Conservation (phyloP, 768 basidiomycete genomes). For the Leccinum uliginosum region DNA sequence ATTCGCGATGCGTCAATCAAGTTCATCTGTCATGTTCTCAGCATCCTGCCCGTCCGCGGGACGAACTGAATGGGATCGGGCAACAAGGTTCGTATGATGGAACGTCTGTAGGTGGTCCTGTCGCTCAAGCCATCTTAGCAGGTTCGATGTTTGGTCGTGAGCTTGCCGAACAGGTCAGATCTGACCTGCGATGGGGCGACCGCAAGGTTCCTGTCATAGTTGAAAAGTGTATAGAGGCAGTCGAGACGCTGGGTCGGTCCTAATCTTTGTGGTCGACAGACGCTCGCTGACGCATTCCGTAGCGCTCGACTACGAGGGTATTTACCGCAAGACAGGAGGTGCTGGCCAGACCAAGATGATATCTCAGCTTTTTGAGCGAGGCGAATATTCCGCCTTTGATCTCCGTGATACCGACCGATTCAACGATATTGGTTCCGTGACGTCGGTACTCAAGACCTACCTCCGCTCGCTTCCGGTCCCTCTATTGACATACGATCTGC, state of each 20-base stretch:
- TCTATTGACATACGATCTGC: slow-evolving; percentile 83
- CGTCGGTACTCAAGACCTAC: slow-evolving; percentile 95
- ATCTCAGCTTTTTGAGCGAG: slow-evolving; percentile 91
- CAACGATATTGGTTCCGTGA: slow-evolving; percentile 96
- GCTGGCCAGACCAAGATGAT: slow-evolving; percentile 88
- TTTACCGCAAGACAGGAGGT: slow-evolving; percentile 97
- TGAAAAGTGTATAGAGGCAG: slow-evolving; percentile 93
- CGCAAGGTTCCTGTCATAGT: slow-evolving; percentile 82
- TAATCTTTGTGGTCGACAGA: not conserved
- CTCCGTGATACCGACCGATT: slow-evolving; percentile 82
- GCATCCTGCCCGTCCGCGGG: slow-evolving; percentile 34
- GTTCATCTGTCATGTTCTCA: slow-evolving; percentile 65
- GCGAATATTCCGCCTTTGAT: slow-evolving; percentile 87
- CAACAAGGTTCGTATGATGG: slow-evolving; percentile 14
- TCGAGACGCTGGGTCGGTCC: slow-evolving; percentile 74
- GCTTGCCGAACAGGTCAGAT: slow-evolving; percentile 75
- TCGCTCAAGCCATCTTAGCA: slow-evolving; percentile 37
- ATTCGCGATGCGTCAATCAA: slow-evolving; percentile 77
- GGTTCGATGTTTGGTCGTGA: slow-evolving; percentile 94
- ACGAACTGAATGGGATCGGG: slow-evolving; percentile 26
- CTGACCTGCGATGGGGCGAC: slow-evolving; percentile 56
- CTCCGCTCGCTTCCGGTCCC: slow-evolving; percentile 92
- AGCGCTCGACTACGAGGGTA: slow-evolving; percentile 96
- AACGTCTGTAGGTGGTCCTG: slow-evolving; percentile 4
- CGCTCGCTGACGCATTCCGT: slow-evolving; percentile 1